Percentiles rank a stretch among this genome's conserved stretches.
phyloP scores from a whole-genome alignment of 805 yeast species.

The Scheffersomyces amazonensis region DNA sequence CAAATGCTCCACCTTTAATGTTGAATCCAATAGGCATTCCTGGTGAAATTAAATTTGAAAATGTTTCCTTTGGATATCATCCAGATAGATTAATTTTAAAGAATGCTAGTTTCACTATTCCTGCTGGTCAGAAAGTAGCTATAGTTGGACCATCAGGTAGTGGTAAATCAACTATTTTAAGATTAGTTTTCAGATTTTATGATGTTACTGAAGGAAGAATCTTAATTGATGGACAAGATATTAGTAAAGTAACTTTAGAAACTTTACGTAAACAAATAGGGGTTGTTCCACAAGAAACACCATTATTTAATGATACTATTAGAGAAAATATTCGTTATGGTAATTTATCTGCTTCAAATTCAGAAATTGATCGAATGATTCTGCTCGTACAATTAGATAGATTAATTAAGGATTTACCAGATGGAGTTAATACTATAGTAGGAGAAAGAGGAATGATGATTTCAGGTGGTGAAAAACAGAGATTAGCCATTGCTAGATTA shows the following conservation, averaged over 20 bases:
- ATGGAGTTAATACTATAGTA: conserved; percentile 80
- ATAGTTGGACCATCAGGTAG: conserved; percentile 96
- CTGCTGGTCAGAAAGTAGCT: conserved; percentile 89
- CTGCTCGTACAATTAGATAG: conserved; percentile 65
- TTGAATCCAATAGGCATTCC: conserved; percentile 42
- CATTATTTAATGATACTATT: conserved; percentile 87
- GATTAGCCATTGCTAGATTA: conserved; percentile 92
- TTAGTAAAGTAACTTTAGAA: conserved; percentile 69
- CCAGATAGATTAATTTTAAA: conserved; percentile 81
- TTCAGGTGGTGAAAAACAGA: conserved; percentile 98
- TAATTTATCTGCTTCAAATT: conserved; percentile 65
- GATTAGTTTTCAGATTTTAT: conserved; percentile 84
- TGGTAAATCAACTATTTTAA: conserved; percentile 87
- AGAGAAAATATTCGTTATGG: conserved; percentile 89
- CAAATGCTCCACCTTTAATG: conserved; percentile 58
- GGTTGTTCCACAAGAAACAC: conserved; percentile 97
- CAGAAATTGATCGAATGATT: conserved; percentile 64
- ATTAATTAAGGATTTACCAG: conserved; percentile 70
- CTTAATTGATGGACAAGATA: conserved; percentile 84
- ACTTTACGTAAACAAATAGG: conserved; percentile 75
- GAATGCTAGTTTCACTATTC: conserved; percentile 80
- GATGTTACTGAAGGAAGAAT: conserved; percentile 79
- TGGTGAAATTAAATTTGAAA: conserved; percentile 83
- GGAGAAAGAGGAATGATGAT: conserved; percentile 99
- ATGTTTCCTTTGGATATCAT: conserved; percentile 90